Conservation (phyloP, 2,329 filamentous ascomycete species). For the Aspergillus eucalypticola region DNA sequence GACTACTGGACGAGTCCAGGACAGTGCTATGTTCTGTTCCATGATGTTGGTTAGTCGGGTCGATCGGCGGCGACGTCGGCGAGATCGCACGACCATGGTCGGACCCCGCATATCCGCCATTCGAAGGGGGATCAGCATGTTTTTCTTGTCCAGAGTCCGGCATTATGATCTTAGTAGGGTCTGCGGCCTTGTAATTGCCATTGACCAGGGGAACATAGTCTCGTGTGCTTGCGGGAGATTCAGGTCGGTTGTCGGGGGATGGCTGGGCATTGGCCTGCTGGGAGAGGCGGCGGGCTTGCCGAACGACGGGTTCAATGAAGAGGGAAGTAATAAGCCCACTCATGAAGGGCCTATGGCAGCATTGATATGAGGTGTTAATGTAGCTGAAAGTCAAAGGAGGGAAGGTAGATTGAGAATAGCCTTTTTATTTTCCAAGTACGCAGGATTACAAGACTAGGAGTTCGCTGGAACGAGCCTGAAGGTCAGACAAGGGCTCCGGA, state of each 20-base stretch:
- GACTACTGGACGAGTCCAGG: background rate
- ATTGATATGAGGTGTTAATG: constrained; percentile 13
- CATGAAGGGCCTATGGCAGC: constrained; percentile 39
- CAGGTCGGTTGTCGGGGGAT: constrained; percentile 27
- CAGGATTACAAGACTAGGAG: background rate
- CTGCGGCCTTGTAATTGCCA: constrained; percentile 16
- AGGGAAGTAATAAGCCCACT: constrained; percentile 47
- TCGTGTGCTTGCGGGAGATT: constrained; percentile 25
- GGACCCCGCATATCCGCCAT: constrained; percentile 24
- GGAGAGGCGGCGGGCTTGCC: constrained; percentile 45
- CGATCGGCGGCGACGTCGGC: constrained; percentile 15
- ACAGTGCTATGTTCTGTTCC: background rate
- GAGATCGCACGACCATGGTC: constrained; percentile 25
- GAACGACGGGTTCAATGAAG: constrained; percentile 46
- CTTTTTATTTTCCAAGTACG: background rate
- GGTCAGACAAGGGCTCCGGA: constrained; percentile 12
- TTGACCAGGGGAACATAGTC: constrained; percentile 21
- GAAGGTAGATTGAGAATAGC: background rate
- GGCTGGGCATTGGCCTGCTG: constrained; percentile 22
- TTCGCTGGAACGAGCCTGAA: background rate
- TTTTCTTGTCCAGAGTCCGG: constrained; percentile 15
- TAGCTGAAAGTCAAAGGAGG: background rate
- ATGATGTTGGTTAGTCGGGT: constrained; percentile 14
- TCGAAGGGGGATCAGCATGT: constrained; percentile 6
- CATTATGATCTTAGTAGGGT: constrained; percentile 10